phyloP scores from a whole-genome alignment of 2,329 filamentous ascomycete genomes.

The Tolypocladium pustulatum region DNA sequence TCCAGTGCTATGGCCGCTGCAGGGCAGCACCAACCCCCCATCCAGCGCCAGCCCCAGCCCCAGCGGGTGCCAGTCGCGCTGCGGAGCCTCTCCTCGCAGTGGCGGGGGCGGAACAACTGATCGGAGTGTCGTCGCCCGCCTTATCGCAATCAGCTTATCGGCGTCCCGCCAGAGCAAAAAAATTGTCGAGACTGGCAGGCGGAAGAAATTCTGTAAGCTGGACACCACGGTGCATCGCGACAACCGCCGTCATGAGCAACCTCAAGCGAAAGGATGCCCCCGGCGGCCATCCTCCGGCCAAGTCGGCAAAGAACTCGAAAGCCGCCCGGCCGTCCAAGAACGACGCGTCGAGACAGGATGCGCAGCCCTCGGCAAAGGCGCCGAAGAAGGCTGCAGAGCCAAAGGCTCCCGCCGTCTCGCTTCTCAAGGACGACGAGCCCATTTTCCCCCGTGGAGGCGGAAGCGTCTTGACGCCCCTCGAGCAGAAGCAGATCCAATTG shows the following conservation, averaged over 20 bases:
- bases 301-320: slow-evolving; percentile 35
- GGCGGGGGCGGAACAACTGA: background rate
- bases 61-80: background rate
- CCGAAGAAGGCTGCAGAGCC: slow-evolving; percentile 20
- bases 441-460: slow-evolving; percentile 89
- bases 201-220: slow-evolving; percentile 1
- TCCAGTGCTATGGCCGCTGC: background rate
- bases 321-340: slow-evolving; percentile 38
- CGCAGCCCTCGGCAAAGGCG: slow-evolving; percentile 14
- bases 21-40: background rate
- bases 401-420: slow-evolving; percentile 28
- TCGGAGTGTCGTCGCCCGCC: slow-evolving; percentile 3
- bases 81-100: background rate
- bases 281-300: slow-evolving; percentile 36
- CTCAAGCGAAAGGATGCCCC: slow-evolving; percentile 50
- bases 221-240: background rate
- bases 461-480: slow-evolving; percentile 80
- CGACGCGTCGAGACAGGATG: slow-evolving; percentile 18
- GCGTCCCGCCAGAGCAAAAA: slow-evolving; percentile 20
- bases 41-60: background rate
- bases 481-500: slow-evolving; percentile 92
- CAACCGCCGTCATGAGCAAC: slow-evolving; percentile 36
- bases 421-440: slow-evolving; percentile 67
- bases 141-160: slow-evolving; percentile 17
- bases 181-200: slow-evolving; percentile 6